phyloP scores from a whole-genome alignment of 2,329 filamentous ascomycete genomes.

The Neoascochyta sp. region DNA sequence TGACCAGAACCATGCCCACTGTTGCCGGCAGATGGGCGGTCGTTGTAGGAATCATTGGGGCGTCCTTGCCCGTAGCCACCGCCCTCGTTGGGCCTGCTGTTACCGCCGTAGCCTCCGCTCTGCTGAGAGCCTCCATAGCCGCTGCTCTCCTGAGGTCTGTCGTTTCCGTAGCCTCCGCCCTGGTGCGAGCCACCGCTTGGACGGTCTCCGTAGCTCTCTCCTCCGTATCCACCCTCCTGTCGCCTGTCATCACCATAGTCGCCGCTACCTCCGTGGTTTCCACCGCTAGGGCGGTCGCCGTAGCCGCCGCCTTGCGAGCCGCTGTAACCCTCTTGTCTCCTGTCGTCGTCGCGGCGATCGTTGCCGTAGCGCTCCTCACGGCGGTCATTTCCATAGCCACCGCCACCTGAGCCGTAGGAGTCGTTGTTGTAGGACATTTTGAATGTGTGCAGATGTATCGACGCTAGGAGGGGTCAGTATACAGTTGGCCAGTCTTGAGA shows the following conservation, averaged over 20 bases:
- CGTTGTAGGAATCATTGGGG: constrained; percentile 16
- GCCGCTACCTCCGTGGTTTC: constrained; percentile 7
- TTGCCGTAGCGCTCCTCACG: constrained; percentile 15
- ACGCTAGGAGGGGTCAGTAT: no score
- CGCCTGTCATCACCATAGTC: constrained; percentile 10
- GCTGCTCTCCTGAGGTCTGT: not conserved
- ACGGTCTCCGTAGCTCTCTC: constrained; percentile 8
- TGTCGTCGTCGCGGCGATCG: constrained; percentile 15
- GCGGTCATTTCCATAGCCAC: constrained; percentile 15
- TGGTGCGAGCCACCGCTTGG: not conserved
- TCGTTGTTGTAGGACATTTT: constrained; percentile 28
- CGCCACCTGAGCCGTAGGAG: constrained; percentile 12
- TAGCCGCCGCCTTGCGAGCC: constrained; percentile 6
- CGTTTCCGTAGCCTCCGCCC: constrained; percentile 1
- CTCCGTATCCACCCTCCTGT: constrained; percentile 9
- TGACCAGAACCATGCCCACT: no score
- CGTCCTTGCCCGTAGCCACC: constrained; percentile 10
- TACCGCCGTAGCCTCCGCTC: constrained; percentile 2
- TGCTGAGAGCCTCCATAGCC: no score
- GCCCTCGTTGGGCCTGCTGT: constrained; percentile 3
- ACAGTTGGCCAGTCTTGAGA: no score
- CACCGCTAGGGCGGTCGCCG: constrained; percentile 9
- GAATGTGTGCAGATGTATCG: no score
- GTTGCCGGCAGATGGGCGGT: constrained; percentile 20
- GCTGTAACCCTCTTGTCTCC: constrained; percentile 8